Evolutionary conservation across 2,329 filamentous ascomycete genomes (phyloP), one percentile per base, ranked within the genome.

Genomic region (Calonectria multiphialidica): DNA sequence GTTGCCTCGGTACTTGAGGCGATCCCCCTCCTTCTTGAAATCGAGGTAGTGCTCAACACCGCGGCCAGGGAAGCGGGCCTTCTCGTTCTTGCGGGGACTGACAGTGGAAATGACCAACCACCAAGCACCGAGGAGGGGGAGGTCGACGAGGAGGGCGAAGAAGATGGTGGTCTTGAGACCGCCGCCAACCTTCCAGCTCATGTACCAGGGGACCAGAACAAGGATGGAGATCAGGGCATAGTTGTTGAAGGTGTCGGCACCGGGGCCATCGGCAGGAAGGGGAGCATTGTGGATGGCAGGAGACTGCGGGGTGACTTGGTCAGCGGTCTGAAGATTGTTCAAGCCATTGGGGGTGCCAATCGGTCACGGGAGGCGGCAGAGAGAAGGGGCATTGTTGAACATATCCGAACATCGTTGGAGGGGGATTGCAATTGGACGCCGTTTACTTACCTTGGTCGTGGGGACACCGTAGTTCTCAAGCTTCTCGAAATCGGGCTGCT

Each of bases 261-360:
- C 94, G 64, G 95, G 87, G 63, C 92, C 94, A 84, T 99, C 97
- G 76, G 96, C 96, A 44, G 97, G 97, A 50, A 98, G 91, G 76
- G 97, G 95, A 61, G 93, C 94, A 91, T 98, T 98, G 83, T 97
- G 94, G 87, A 98, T 98, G 73, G 95, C 97, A 81, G 72, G 77
- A 71, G 74, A 82, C 82, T 83, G 65, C 15, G 28, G 2, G 13
- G 13, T 45, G 15, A 68, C 47, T 12, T 71, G 61, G 65, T 74
- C 64, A 69, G 66, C 23, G n/a, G 45, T 42, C n/a, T 37, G 10
- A 37, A 30, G n/a, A 23, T 8, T 13, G 8, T 30, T 12, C 40
- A 40, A 40, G 35, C 23, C 37, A 57, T 66, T 65, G 44, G 16
- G 25, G 37, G 55, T 45, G 21, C 25, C 70, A 74, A 72, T 76